Conservation (phyloP, 192 early-diverging fungal species). For the Rhizophagus sp. region DNA sequence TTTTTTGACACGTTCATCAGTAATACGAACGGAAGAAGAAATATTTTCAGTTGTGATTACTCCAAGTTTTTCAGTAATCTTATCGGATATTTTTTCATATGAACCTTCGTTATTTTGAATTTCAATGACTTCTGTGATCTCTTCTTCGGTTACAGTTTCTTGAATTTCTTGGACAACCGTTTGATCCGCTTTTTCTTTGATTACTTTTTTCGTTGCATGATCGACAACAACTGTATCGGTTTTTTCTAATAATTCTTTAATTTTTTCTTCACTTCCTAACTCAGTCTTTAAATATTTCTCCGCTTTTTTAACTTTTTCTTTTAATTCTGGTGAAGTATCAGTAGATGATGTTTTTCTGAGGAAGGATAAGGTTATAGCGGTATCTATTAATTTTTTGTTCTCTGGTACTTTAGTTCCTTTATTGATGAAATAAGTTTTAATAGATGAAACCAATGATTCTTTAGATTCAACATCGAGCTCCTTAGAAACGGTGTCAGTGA, state of each 20-base stretch:
- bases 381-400: background rate
- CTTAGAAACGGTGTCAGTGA: background rate
- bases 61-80: background rate
- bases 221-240: background rate
- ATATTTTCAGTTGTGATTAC: background rate
- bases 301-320: background rate
- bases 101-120: background rate
- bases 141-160: background rate
- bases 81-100: background rate
- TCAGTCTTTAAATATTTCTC: background rate
- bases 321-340: background rate
- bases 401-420: background rate
- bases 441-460: background rate
- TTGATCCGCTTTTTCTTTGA: background rate
- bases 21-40: too few relatives aligned
- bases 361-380: slow-evolving; percentile 2
- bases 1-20: too few relatives aligned
- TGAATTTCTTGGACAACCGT: background rate
- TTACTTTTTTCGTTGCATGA: background rate
- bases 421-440: background rate
- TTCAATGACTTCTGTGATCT: background rate
- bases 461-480: background rate
- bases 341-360: background rate
- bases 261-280: background rate
- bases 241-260: background rate